Evolutionary conservation across 1,139 yeast species (phyloP), one percentile per base, ranked within the genome.

Genomic region (Lodderomyces margitis): DNA sequence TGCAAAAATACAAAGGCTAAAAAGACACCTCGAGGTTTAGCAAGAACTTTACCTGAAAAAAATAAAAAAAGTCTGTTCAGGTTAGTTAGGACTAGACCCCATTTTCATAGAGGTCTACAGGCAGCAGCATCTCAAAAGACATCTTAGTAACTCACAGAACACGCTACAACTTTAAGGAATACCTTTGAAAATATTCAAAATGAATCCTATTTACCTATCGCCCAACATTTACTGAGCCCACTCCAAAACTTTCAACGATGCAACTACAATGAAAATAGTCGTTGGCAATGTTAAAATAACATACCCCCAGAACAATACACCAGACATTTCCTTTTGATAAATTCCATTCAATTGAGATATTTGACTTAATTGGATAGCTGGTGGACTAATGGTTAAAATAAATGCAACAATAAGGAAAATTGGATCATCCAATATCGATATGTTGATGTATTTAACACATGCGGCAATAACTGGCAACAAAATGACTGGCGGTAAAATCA

Each of bases 221-320:
- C 30, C 5, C n/a, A n/a, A n/a, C n/a, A n/a, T 12, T 9, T 25
- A 42, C 25, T 42, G 42, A 1, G 73, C 75, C 74, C 76, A 72
- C 41, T 81, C 75, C 50, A 85, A 66, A 14, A 83, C 87, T 56
- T 81, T 80, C 50, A 85, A 70, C 49, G 87, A 75, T 16, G 81
- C 61, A 11, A 83, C 88, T 21, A 85, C 92, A 51, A 85, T 82
- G 41, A 75, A 61, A 36, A 85, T 83, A 2, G 92, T 83, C n/a
- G 84, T 78, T 0, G 95, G 95, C 36, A 86, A 70, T 1, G 94
- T 83, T 47, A 86, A 69, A 9, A 86, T 74, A 19, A 79, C 92
- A 53, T 86, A 86, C 5, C 95, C 94, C 87, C 94, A 86, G 55
- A 87, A 86, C 47, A 87, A 69, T n/a, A 86, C 91, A 3, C 89